Evolutionary conservation across 2,329 filamentous ascomycete species (phyloP).

Genomic region (Fusarium piperis): DNA sequence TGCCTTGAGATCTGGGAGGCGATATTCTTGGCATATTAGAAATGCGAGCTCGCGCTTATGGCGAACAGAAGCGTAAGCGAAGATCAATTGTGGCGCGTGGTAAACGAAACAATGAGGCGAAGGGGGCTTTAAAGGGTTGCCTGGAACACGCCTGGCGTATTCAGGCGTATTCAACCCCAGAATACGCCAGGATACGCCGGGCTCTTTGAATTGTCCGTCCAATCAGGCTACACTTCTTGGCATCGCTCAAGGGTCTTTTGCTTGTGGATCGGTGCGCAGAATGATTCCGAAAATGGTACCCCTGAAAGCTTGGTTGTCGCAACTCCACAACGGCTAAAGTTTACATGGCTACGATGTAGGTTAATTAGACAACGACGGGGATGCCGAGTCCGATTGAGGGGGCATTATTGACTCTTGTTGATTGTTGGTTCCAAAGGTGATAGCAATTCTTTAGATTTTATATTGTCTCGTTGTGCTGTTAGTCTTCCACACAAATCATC

Average conservation of each 20-base stretch:
- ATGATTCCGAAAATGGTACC: not conserved
- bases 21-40: not conserved
- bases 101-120: not conserved
- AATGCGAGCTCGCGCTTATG: not conserved
- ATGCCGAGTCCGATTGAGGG: not conserved
- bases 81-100: not conserved
- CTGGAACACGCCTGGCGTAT: not conserved
- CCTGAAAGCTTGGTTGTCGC: not conserved
- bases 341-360: not conserved
- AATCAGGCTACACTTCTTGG: not conserved
- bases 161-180: too few relatives aligned
- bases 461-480: not conserved
- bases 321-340: not conserved
- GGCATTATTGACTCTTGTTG: not conserved
- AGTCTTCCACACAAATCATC: not conserved
- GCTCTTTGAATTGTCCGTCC: not conserved
- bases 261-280: not conserved
- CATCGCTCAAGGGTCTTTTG: not conserved
- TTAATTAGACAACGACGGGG: not conserved
- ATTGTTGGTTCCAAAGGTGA: not conserved
- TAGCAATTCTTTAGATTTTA: not conserved
- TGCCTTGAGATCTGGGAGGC: not conserved
- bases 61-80: not conserved
- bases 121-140: not conserved
- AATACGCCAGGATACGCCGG: not conserved